phyloP scores from a whole-genome alignment of 768 basidiomycete genomes.

The Kwoniella europaea region DNA sequence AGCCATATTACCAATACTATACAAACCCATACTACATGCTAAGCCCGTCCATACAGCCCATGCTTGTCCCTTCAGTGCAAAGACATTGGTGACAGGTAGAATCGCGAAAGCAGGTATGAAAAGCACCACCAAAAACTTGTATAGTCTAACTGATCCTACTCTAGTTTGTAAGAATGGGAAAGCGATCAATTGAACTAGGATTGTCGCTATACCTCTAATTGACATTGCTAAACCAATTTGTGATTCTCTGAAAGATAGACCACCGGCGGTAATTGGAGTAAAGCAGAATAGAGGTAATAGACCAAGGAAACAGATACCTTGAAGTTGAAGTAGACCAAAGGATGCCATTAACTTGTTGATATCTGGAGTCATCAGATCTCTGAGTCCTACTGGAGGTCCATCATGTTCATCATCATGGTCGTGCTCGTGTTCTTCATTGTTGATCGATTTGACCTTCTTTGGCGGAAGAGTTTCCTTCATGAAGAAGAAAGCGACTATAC shows the following conservation, averaged over 20 bases:
- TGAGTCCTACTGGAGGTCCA: conserved; percentile 18
- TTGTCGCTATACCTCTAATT: conserved; percentile 33
- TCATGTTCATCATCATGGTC: conserved; percentile 8
- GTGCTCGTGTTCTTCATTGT: conserved; percentile 9
- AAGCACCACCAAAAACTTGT: conserved; percentile 33
- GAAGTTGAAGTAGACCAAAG: conserved; percentile 41
- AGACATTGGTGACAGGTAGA: conserved; percentile 39
- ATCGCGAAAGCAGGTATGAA: conserved; percentile 41
- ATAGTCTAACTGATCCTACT: conserved; percentile 38
- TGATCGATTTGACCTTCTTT: conserved; percentile 2
- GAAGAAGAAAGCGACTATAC: conserved; percentile 34
- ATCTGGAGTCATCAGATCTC: conserved; percentile 34
- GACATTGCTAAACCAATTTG: conserved; percentile 44
- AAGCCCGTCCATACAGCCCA: conserved; percentile 39
- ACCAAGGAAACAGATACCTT: conserved; percentile 31
- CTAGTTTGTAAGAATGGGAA: conserved; percentile 40
- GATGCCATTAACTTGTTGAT: conserved; percentile 42
- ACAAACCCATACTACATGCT: conserved; percentile 21
- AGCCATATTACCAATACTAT: conserved; percentile 38
- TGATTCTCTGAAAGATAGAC: conserved; percentile 38
- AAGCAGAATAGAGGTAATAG: conserved; percentile 51
- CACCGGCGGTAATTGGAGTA: conserved; percentile 40
- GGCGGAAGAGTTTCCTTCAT: conserved; percentile 47
- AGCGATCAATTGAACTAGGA: conserved; percentile 40
- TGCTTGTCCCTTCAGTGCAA: conserved; percentile 29